phyloP scores from a whole-genome alignment of 768 basidiomycete genomes.

The Symmetrospora coprosmae region DNA sequence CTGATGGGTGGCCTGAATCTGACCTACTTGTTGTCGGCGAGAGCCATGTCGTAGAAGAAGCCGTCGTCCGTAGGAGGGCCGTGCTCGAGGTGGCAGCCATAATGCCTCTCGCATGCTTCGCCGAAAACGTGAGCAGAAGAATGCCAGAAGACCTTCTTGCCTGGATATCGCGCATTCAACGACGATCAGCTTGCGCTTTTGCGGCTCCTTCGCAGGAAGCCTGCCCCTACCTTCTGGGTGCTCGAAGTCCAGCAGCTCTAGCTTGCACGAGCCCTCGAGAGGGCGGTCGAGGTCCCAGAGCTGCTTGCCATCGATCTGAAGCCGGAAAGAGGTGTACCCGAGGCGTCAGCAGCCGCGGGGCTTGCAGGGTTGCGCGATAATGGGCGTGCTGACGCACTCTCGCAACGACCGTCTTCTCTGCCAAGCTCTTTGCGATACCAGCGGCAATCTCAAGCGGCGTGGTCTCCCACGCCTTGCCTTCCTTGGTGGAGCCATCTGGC shows the following conservation, averaged over 20 bases:
- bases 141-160: constrained; percentile 98
- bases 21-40: constrained; percentile 52
- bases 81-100: constrained; percentile 90
- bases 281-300: constrained; percentile 94
- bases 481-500: constrained; percentile 68
- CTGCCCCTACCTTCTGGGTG: constrained; percentile 58
- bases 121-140: constrained; percentile 97
- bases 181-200: background rate
- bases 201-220: too few species aligned
- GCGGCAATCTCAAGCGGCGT: constrained; percentile 82
- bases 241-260: constrained; percentile 84
- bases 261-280: constrained; percentile 62
- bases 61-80: constrained; percentile 96
- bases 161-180: constrained; percentile 40
- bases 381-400: constrained; percentile 46
- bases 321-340: background rate
- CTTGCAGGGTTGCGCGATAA: background rate
- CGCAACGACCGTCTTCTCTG: constrained; percentile 80
- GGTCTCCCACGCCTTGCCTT: constrained; percentile 86
- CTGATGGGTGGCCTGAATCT: constrained; percentile 13
- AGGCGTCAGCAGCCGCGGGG: background rate
- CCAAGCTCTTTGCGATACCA: constrained; percentile 67
- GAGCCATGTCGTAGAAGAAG: constrained; percentile 99
- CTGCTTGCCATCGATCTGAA: constrained; percentile 57
- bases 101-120: constrained; percentile 87